Percentiles rank a stretch among this genome's conserved stretches.
Conservation (phyloP, 805 yeast species). For the Kodamaea neixiangensis region DNA sequence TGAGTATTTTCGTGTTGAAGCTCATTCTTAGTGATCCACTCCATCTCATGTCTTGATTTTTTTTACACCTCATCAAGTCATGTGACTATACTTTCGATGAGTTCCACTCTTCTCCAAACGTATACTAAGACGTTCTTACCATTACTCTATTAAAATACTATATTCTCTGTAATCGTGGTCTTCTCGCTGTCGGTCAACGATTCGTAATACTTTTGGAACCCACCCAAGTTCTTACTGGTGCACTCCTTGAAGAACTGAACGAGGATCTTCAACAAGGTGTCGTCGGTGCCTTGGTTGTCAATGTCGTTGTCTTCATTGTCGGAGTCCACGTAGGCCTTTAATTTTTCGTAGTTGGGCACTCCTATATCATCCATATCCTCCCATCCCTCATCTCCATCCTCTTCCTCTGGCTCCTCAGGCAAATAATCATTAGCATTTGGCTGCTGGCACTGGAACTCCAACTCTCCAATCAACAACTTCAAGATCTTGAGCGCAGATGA, state of each 20-base stretch:
- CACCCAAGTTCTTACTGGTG: conserved; percentile 47
- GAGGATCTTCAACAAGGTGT: conserved; percentile 42
- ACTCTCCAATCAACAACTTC: conserved; percentile 68
- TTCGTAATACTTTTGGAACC: conserved; percentile 55
- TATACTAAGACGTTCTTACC: too few species aligned
- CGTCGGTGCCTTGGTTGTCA: conserved; percentile 31
- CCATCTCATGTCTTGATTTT: not conserved
- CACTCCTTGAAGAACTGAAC: conserved; percentile 58
- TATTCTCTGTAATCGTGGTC: conserved; percentile 50
- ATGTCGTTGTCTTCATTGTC: conserved; percentile 42
- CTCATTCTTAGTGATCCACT: conserved; percentile 2
- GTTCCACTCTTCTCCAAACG: too few species aligned
- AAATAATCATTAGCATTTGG: conserved; percentile 44
- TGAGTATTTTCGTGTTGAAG: conserved; percentile 42
- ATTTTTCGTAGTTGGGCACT: conserved; percentile 60
- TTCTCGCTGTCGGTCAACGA: conserved; percentile 55
- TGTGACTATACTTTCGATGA: too few species aligned
- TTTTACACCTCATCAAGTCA: conserved; percentile 1
- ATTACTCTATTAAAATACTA: conserved; percentile 33
- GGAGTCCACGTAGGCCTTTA: conserved; percentile 56
- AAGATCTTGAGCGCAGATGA: conserved; percentile 73
- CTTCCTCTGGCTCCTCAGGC: conserved; percentile 20
- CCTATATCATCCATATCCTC: conserved; percentile 74
- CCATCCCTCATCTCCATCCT: conserved; percentile 61
- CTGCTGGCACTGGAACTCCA: conserved; percentile 61